Base-by-base conservation (phyloP, 495 filamentous ascomycete species). In the Evernia prunastri region DNA sequence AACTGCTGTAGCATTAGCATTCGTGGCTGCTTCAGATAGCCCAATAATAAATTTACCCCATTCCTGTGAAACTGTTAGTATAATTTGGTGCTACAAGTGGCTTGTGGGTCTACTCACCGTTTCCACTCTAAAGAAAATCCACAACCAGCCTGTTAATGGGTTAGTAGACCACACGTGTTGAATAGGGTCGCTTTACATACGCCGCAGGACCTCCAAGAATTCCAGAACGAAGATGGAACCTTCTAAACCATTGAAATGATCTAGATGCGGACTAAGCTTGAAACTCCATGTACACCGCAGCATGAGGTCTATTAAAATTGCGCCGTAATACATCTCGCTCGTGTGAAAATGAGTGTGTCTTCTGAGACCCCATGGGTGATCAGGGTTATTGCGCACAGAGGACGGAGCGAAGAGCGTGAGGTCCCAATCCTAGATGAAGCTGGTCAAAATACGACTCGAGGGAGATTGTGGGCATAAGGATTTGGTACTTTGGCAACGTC, bases 71-170 rank as follows among this genome's bases (percentile, higher is more conserved):
- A 33, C 27, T 23, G 54, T 63, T 59, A 56, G 66, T 35, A 33
- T 56, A 10, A 42, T 23, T 43, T 37, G 61, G 43, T 57, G 2
- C 35, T 23, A 29, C 35, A n/a, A 31, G 31, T 31, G 27, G 33
- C 23, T 23, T 36, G 58, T 64, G 56, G 29, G 18, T n/a, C 7
- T 59, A 77, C 77, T 74, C 69, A 85, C 90, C 82, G 90, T 89
- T 79, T 98, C 94, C 29, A 92, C 85, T 4, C 94, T 84, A 73
- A 97, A 92, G 75, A 97, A 97, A 54, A 94, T 89, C 94, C 94
- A 98, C 68, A 97, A 83, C 92, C 92, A 97, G 4, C 51, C 51
- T 54, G 33, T 5, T 7, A 33, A 13, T 53, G 51, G 9, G 33
- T 54, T 0, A 29, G 49, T 53, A 29, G 13, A 4, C 49, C 7